These are phyloP conservation scores for Colletotrichum endophyticum DNA, from an alignment of 2,329 filamentous ascomycete genomes.

Conservation along the genomic window DNA sequence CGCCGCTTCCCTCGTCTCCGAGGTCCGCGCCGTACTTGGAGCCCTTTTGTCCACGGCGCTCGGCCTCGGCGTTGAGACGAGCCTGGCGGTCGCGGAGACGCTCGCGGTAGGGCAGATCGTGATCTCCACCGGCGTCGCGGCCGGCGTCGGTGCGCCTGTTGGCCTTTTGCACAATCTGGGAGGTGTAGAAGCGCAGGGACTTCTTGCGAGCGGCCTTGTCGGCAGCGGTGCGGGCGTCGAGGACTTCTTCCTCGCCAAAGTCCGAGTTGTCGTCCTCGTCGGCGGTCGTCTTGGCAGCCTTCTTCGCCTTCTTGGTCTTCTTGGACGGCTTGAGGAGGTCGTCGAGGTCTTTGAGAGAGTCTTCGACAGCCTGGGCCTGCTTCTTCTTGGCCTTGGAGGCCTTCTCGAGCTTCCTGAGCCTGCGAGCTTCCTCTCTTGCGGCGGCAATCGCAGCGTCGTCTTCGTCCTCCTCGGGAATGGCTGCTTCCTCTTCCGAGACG, in stretches of 20 bases:
- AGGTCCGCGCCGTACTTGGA: conserved; percentile 67
- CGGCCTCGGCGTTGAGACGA: conserved; percentile 86
- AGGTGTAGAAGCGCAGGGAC: conserved; percentile 95
- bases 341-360: conserved; percentile 72
- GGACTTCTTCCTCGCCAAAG: conserved; percentile 86
- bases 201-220: conserved; percentile 92
- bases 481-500: conserved; percentile 35
- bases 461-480: conserved; percentile 25
- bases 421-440: conserved; percentile 34
- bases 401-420: conserved; percentile 47
- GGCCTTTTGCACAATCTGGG: conserved; percentile 93
- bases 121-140: conserved; percentile 77
- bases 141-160: conserved; percentile 81
- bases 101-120: conserved; percentile 87
- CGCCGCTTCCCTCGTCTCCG: conserved; percentile 64
- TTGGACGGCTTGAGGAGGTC: conserved; percentile 56
- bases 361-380: conserved; percentile 69
- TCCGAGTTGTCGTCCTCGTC: conserved; percentile 74
- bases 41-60: conserved; percentile 75
- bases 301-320: conserved; percentile 49
- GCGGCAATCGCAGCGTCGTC: conserved; percentile 27
- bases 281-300: conserved; percentile 39
- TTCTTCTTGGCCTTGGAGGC: conserved; percentile 44
- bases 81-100: conserved; percentile 85
- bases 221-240: conserved; percentile 79